Conservation (phyloP, 176 grass and related monocot species). For the Carex myosuroides region DNA sequence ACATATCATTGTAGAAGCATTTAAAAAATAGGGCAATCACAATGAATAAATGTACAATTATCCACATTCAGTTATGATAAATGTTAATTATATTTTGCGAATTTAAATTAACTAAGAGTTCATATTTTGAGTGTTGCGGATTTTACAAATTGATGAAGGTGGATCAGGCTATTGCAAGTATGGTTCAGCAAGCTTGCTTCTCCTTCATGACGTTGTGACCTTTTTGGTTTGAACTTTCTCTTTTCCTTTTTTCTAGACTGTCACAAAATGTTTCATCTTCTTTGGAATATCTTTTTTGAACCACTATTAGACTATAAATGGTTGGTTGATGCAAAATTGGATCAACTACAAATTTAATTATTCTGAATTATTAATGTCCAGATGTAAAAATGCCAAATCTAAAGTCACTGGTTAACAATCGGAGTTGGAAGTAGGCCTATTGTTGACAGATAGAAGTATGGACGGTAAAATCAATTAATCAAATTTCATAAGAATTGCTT, state of each 20-base stretch:
- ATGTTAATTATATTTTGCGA: not conserved
- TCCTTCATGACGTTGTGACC: slow-evolving; percentile 83
- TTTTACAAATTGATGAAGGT: slow-evolving; percentile 36
- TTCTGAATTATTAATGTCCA: too few species aligned
- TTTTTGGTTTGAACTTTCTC: slow-evolving; percentile 49
- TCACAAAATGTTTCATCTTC: not conserved
- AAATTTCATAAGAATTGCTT: not conserved
- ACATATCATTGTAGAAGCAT: too few species aligned
- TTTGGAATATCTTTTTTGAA: not conserved
- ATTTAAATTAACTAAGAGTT: not conserved
- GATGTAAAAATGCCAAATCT: too few species aligned
- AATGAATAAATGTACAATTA: too few species aligned
- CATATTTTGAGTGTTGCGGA: not conserved
- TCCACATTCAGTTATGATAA: too few species aligned
- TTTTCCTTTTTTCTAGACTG: not conserved
- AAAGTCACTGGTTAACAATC: too few species aligned
- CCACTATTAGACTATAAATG: not conserved
- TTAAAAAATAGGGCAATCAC: too few species aligned
- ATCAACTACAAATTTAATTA: not conserved
- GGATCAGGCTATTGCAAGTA: slow-evolving; percentile 98
- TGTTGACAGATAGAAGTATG: too few species aligned
- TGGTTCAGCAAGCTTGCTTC: slow-evolving; percentile 89
- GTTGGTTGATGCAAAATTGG: not conserved
- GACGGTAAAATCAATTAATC: too few species aligned
- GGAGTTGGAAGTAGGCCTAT: too few species aligned